Evolutionary conservation across 371 early-diverging fungal species (phyloP).

Genomic region (Dipsacomyces acuminosporus): DNA sequence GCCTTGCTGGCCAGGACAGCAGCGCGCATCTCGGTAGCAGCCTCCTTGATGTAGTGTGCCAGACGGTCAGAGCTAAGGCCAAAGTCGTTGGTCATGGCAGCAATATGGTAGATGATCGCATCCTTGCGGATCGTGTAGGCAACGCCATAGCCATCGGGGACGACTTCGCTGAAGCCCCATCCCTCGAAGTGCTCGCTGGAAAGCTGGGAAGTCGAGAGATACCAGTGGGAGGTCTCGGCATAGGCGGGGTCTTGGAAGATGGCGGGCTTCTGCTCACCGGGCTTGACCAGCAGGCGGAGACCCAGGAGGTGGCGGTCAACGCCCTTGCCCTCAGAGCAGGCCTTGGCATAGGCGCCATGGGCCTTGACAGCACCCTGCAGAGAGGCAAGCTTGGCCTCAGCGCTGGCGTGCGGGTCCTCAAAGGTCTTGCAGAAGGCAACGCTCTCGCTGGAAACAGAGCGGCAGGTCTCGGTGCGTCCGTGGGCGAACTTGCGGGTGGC

Average conservation of each 20-base stretch:
- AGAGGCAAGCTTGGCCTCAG: conserved; percentile 59
- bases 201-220: conserved; percentile 88
- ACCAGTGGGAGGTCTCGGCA: conserved; percentile 79
- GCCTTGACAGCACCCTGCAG: conserved; percentile 70
- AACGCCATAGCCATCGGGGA: conserved; percentile 87
- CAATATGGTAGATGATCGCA: conserved; percentile 82
- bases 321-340: conserved; percentile 76
- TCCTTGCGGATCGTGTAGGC: conserved; percentile 92
- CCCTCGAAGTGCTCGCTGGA: conserved; percentile 85
- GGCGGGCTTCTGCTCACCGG: conserved; percentile 72
- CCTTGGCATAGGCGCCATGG: conserved; percentile 81
- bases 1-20: conserved; percentile 57
- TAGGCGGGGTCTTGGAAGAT: conserved; percentile 83
- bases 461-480: conserved; percentile 94
- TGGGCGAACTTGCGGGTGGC: conserved; percentile 83
- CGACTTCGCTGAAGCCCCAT: conserved; percentile 96
- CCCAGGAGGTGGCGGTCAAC: conserved; percentile 91
- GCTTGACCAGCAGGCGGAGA: conserved; percentile 59
- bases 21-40: conserved; percentile 72
- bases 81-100: conserved; percentile 54
- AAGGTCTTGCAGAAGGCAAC: conserved; percentile 82
- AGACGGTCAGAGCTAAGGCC: conserved; percentile 59
- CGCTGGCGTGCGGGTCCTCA: conserved; percentile 60
- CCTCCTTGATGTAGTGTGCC: conserved; percentile 63
- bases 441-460: conserved; percentile 74